Conservation (phyloP, 1,284 basidiomycete genomes). For the Leccinum pachyderme region DNA sequence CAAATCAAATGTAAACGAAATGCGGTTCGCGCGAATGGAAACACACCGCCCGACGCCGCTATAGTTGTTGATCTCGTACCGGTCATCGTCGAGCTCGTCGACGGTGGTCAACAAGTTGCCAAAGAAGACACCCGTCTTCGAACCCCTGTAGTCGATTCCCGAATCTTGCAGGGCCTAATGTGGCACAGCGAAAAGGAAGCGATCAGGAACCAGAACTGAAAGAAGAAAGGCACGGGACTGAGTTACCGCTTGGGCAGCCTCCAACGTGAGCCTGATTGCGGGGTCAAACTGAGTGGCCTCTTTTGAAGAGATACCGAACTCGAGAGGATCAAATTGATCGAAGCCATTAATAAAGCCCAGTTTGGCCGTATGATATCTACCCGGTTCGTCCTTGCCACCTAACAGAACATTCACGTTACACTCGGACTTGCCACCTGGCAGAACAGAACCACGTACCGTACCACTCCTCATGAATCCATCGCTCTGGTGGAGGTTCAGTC, state of each 20-base stretch:
- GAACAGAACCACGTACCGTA: slow-evolving; percentile 22
- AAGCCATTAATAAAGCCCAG: slow-evolving; percentile 33
- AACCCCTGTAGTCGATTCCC: slow-evolving; percentile 34
- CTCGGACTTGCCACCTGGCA: neutral
- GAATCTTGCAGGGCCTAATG: slow-evolving; percentile 32
- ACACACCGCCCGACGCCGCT: slow-evolving; percentile 29
- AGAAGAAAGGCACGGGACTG: neutral
- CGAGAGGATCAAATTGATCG: slow-evolving; percentile 30
- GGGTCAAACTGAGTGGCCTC: slow-evolving; percentile 30
- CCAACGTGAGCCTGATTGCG: slow-evolving; percentile 21
- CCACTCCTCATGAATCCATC: slow-evolving; percentile 32
- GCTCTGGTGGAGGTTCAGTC: slow-evolving; percentile 22
- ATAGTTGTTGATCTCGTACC: slow-evolving; percentile 26
- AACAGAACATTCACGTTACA: neutral
- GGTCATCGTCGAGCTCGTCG: slow-evolving; percentile 30
- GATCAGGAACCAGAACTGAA: neutral
- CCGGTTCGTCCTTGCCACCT: slow-evolving; percentile 30
- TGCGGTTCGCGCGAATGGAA: neutral
- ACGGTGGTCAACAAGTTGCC: slow-evolving; percentile 28
- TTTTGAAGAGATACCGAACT: slow-evolving; percentile 33
- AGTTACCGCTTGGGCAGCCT: slow-evolving; percentile 26
- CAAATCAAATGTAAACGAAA: slow-evolving; percentile 44
- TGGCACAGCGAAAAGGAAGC: neutral
- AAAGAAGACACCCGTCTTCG: slow-evolving; percentile 34
- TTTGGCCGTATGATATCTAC: slow-evolving; percentile 29